These are phyloP conservation scores for Graphiopsis chlorocephala DNA, from an alignment of 2,329 filamentous ascomycete genomes.

Conservation along the genomic window DNA sequence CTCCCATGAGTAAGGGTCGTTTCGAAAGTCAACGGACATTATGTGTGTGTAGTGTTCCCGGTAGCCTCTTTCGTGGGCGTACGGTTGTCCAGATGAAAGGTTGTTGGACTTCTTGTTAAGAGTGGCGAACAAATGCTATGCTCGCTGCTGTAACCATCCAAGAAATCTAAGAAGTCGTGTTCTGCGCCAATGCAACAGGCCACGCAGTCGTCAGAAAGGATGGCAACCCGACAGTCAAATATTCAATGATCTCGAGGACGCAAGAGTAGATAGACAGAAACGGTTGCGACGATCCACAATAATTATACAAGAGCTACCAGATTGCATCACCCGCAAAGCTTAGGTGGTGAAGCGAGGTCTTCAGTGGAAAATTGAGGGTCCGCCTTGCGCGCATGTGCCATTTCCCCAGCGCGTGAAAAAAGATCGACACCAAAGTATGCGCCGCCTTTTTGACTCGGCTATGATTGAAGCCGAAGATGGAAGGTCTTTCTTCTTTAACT, in stretches of 20 bases:
- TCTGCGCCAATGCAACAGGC: not conserved
- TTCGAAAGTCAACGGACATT: constrained; percentile 25
- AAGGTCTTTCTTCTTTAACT: not conserved
- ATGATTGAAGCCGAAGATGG: not conserved
- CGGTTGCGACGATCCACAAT: not conserved
- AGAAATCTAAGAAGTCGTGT: not conserved
- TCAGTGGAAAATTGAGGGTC: not conserved
- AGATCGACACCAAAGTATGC: not conserved
- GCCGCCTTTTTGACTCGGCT: not conserved
- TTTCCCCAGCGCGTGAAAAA: not conserved
- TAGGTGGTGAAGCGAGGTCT: not conserved
- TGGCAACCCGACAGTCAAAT: not conserved
- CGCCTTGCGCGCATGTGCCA: not conserved
- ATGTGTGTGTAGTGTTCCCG: not conserved
- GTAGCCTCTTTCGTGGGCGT: not conserved
- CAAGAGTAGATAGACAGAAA: not conserved
- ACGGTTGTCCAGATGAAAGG: not conserved
- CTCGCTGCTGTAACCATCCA: not conserved
- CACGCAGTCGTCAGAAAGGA: not conserved
- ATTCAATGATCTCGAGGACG: not conserved
- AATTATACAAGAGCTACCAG: not conserved
- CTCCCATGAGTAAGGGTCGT: constrained; percentile 38
- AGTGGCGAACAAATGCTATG: not conserved
- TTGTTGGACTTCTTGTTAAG: not conserved
- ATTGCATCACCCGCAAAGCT: constrained; percentile 14